Conservation (phyloP, 495 filamentous ascomycete genomes). For the Neurospora discreta region DNA sequence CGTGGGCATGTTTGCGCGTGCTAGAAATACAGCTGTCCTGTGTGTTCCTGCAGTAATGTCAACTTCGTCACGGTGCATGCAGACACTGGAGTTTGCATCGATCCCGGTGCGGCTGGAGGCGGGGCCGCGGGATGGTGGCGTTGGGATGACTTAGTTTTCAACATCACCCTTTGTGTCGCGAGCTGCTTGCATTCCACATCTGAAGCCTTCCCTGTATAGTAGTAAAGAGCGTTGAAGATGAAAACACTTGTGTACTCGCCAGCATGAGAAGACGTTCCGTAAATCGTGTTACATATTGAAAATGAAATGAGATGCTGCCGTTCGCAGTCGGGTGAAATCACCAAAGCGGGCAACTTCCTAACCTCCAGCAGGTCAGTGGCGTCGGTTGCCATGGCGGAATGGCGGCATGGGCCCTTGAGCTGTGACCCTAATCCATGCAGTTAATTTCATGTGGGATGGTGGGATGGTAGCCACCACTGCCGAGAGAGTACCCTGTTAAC, state of each 20-base stretch:
- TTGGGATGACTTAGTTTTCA: background rate
- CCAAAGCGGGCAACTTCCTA: background rate
- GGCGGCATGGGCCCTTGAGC: background rate
- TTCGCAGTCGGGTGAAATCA: background rate
- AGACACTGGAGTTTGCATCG: background rate
- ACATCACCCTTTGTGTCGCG: background rate
- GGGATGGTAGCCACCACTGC: background rate
- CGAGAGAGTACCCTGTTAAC: background rate
- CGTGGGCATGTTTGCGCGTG: background rate
- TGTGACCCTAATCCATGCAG: background rate
- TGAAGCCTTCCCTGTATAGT: background rate
- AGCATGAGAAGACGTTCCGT: background rate
- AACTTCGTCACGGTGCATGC: background rate
- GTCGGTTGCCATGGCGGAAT: background rate
- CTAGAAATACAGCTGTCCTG: background rate
- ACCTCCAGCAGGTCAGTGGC: background rate
- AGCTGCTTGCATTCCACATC: background rate
- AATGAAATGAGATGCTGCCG: background rate
- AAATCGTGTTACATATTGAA: background rate
- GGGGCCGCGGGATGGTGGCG: background rate
- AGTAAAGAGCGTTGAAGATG: background rate
- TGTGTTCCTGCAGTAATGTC: background rate
- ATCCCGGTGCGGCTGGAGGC: background rate
- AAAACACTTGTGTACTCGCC: background rate
- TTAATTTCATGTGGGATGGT: background rate